phyloP scores from a whole-genome alignment of 805 yeast genomes.

The Suhomyces emberorum region DNA sequence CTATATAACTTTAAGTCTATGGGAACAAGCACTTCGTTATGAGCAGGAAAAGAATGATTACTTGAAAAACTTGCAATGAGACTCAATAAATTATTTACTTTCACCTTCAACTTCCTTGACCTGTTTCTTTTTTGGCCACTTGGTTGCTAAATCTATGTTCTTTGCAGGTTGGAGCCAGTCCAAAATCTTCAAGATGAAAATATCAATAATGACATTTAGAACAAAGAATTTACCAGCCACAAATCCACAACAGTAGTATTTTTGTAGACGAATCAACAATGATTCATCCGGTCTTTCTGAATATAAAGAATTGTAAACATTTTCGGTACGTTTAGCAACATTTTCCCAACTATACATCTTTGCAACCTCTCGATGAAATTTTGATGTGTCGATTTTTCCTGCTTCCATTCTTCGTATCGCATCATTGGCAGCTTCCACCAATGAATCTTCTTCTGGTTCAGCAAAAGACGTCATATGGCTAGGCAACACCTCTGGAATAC shows the following conservation, averaged over 20 bases:
- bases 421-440: conserved; percentile 65
- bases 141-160: conserved; percentile 67
- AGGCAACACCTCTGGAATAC: conserved; percentile 95
- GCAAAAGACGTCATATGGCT: conserved; percentile 91
- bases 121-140: conserved; percentile 61
- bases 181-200: conserved; percentile 56
- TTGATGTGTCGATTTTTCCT: conserved; percentile 62
- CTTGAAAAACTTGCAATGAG: too few relatives aligned
- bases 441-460: conserved; percentile 78
- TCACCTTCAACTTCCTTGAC: too few relatives aligned
- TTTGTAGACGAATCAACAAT: conserved; percentile 55
- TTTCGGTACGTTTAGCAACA: conserved; percentile 81
- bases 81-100: too few relatives aligned
- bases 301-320: conserved; percentile 61
- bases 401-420: conserved; percentile 64
- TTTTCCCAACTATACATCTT: conserved; percentile 90
- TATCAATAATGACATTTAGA: conserved; percentile 77
- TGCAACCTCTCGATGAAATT: conserved; percentile 74
- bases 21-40: conserved; percentile 20
- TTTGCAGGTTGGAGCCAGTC: conserved; percentile 69
- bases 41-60: too few relatives aligned
- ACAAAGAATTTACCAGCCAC: conserved; percentile 87
- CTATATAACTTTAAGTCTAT: conserved; percentile 15
- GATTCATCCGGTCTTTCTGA: conserved; percentile 45
- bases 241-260: conserved; percentile 67